Base-by-base conservation (phyloP, 2,329 filamentous ascomycete species). In the Aspergillus quadricinctus region DNA sequence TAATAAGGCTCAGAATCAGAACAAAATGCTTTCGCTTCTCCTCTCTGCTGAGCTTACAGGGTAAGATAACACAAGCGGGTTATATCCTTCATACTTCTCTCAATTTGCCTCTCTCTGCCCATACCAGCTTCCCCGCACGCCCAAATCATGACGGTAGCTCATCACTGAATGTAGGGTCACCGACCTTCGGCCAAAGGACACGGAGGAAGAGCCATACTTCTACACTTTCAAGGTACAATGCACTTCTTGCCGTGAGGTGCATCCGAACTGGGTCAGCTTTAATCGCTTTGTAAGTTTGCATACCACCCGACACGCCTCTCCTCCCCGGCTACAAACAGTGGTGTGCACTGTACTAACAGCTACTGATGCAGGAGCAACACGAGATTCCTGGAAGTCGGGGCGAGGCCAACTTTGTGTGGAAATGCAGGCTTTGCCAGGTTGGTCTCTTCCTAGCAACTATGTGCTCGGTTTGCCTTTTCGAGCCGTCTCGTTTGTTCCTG, bases 361-460 rank as follows among this genome's bases (percentile, higher is more conserved):
- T 28, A 27, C 62, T 19, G 14, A 50, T 55, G 17, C 60, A 96
- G 91, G 93, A 97, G 71, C 83, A 81, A 68, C 92, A 95, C 70
- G 92, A 97, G 62, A 86, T 97, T 73, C 94, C 90, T 61, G 92
- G 92, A 37, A 97, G 92, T 73, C 85, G 91, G 68, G 94, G 94
- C 62, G 92, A 97, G 75, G 94, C 94, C 59, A 97, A 97, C 75
- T 99, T 99, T 75, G 94, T 99, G n/a, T 99, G 94, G 93, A 92
- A 87, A 74, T 99, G 94, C 83, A 96, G 95, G 77, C 93, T 94
- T 72, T 99, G 94, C 86, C 95, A 94, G 84, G 92, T 94, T 64
- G 29, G 77, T 72, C 19, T 35, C 4, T 43, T 21, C 45, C 48
- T 14, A 27, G 25, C n/a, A 8, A 29, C 8, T 4, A 23, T 53